These are phyloP conservation scores for Lasiosphaeria ovina DNA, from an alignment of 495 filamentous ascomycete genomes.

Conservation along the genomic window DNA sequence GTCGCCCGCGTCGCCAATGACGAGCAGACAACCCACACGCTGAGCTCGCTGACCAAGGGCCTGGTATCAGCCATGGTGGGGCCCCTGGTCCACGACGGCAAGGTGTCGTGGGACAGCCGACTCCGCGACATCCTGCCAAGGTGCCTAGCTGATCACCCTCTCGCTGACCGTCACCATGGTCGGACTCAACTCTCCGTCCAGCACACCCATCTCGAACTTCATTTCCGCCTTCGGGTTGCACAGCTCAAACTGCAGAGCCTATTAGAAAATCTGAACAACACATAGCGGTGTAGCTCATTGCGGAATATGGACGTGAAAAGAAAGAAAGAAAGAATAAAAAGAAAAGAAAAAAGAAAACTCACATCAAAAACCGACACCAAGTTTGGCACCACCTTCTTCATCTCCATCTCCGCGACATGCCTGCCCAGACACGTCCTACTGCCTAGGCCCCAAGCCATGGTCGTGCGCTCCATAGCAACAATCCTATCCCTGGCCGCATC, in stretches of 20 bases:
- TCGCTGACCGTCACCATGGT: constrained; percentile 10
- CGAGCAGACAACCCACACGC: too few species aligned
- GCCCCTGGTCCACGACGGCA: too few species aligned
- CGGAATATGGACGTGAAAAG: neutral
- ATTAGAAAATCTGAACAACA: neutral
- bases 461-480: constrained; percentile 44
- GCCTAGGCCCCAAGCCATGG: constrained; percentile 57
- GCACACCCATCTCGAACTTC: constrained; percentile 2
- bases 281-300: neutral
- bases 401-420: constrained; percentile 61
- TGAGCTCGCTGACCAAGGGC: too few species aligned
- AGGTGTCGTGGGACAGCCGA: too few species aligned
- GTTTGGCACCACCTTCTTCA: constrained; percentile 63
- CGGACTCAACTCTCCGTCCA: constrained; percentile 4
- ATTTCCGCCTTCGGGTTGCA: neutral
- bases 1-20: too few species aligned
- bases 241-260: neutral
- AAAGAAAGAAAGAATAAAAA: neutral
- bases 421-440: constrained; percentile 61
- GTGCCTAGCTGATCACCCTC: neutral
- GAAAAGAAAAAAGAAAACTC: constrained; percentile 17
- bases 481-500: constrained; percentile 19
- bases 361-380: constrained; percentile 42
- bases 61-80: too few species aligned
- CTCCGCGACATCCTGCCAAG: too few species aligned